Evolutionary conservation across 805 yeast genomes (phyloP).

Genomic region (Metschnikowia reukaufii): DNA sequence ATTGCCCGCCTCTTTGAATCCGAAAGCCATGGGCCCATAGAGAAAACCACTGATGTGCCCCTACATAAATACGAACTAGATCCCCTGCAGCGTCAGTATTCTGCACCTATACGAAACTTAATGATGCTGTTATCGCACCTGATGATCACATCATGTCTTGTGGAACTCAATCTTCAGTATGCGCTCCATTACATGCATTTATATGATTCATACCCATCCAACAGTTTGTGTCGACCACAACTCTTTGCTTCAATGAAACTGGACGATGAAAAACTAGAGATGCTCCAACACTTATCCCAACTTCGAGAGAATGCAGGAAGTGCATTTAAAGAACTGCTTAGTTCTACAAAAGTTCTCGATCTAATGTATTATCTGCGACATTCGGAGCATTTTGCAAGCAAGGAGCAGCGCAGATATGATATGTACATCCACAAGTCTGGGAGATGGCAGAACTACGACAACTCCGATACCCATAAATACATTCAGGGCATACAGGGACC

Average conservation of each 20-base stretch:
- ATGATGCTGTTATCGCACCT: slow-evolving; percentile 24
- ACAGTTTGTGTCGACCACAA: slow-evolving; percentile 17
- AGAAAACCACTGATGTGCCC: neutral
- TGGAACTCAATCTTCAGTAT: slow-evolving; percentile 30
- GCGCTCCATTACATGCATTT: slow-evolving; percentile 16
- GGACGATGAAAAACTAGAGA: slow-evolving; percentile 19
- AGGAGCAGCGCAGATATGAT: slow-evolving; percentile 24
- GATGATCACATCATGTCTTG: slow-evolving; percentile 27
- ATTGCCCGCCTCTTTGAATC: slow-evolving; percentile 13
- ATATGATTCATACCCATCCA: neutral
- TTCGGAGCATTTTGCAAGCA: slow-evolving; percentile 25
- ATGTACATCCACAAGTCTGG: slow-evolving; percentile 32
- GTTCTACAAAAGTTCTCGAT: neutral
- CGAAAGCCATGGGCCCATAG: neutral
- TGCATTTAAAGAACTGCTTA: neutral
- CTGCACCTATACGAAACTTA: slow-evolving; percentile 24
- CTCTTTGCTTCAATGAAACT: slow-evolving; percentile 22
- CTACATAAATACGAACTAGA: neutral
- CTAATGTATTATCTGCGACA: slow-evolving; percentile 15
- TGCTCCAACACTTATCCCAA: slow-evolving; percentile 18
- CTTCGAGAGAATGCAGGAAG: neutral
- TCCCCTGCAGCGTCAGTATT: slow-evolving; percentile 4
- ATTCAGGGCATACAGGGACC: slow-evolving; percentile 20
- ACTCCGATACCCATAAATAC: slow-evolving; percentile 27
- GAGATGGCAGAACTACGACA: slow-evolving; percentile 33